A percentile compares a stretch with the other conserved stretches of the same genome.
Conservation (phyloP, 1,284 basidiomycete genomes). For the Naganishia albida region DNA sequence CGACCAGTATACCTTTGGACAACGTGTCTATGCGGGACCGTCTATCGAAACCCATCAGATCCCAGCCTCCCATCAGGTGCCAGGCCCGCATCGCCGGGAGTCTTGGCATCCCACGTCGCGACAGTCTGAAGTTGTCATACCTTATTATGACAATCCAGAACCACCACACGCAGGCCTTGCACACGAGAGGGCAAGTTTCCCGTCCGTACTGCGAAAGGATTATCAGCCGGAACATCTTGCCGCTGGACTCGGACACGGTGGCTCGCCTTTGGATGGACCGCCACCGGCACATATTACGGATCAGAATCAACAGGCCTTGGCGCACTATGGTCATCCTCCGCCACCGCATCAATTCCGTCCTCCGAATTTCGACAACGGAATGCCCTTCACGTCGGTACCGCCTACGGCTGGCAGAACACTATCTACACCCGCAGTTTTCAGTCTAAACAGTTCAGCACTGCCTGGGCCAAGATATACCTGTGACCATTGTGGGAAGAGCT, state of each 20-base stretch:
- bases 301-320: neutral
- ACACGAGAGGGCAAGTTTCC: neutral
- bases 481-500: constrained; percentile 33
- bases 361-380: constrained; percentile 1
- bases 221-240: neutral
- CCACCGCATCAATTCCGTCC: neutral
- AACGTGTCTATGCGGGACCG: neutral
- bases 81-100: too few relatives aligned
- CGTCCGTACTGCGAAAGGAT: constrained; percentile 17
- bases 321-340: neutral
- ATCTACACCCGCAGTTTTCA: neutral
- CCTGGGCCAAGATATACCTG: constrained; percentile 33
- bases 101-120: neutral
- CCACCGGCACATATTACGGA: neutral
- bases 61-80: too few relatives aligned
- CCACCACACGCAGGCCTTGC: neutral
- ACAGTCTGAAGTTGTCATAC: neutral
- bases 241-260: too few relatives aligned
- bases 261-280: neutral
- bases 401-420: constrained; percentile 7
- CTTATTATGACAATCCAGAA: constrained; percentile 19
- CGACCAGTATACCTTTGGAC: neutral
- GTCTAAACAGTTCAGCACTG: neutral
- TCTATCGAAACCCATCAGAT: neutral
- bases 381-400: constrained; percentile 3